These are phyloP conservation scores for Rhizopus microsporus DNA, from an alignment of 371 early-diverging fungal genomes.

Conservation along the genomic window DNA sequence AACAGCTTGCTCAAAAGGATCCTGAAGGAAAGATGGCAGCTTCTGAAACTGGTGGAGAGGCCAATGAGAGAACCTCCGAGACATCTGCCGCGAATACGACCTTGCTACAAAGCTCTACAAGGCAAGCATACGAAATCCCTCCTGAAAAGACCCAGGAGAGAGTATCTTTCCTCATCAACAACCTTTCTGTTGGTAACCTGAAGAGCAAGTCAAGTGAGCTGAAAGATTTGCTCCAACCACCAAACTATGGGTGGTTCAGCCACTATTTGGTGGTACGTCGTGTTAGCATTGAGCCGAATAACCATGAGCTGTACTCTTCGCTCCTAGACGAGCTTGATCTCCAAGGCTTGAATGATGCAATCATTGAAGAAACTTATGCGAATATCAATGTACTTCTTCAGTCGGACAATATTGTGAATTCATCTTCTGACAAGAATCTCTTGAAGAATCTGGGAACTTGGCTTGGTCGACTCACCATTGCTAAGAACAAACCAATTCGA, in stretches of 20 bases:
- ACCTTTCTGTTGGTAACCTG: conserved; percentile 83
- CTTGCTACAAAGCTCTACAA: conserved; percentile 18
- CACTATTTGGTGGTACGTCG: conserved; percentile 91
- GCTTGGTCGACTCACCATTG: conserved; percentile 93
- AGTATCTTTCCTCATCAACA: conserved; percentile 95
- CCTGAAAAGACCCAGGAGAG: conserved; percentile 82
- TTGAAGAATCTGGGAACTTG: conserved; percentile 96
- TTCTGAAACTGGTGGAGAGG: conserved; percentile 38
- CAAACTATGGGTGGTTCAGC: conserved; percentile 85
- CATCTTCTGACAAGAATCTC: conserved; percentile 82
- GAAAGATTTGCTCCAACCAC: conserved; percentile 67
- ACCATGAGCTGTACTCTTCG: conserved; percentile 82
- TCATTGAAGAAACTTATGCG: conserved; percentile 86
- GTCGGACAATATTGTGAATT: conserved; percentile 83
- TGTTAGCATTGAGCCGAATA: conserved; percentile 93
- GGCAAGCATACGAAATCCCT: conserved; percentile 54
- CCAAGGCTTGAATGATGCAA: conserved; percentile 57
- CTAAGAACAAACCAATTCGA: conserved; percentile 89
- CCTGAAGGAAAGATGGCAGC: conserved; percentile 28
- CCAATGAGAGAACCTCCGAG: conserved; percentile 29
- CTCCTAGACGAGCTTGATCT: conserved; percentile 73
- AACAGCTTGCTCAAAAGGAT: conserved; percentile 34
- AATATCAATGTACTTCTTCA: conserved; percentile 84
- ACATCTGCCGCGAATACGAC: conserved; percentile 20
- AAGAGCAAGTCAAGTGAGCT: conserved; percentile 81